Percentiles rank a stretch among this genome's conserved stretches.
Evolutionary conservation across 805 yeast genomes (phyloP).

Genomic region (Metschnikowia borealis): DNA sequence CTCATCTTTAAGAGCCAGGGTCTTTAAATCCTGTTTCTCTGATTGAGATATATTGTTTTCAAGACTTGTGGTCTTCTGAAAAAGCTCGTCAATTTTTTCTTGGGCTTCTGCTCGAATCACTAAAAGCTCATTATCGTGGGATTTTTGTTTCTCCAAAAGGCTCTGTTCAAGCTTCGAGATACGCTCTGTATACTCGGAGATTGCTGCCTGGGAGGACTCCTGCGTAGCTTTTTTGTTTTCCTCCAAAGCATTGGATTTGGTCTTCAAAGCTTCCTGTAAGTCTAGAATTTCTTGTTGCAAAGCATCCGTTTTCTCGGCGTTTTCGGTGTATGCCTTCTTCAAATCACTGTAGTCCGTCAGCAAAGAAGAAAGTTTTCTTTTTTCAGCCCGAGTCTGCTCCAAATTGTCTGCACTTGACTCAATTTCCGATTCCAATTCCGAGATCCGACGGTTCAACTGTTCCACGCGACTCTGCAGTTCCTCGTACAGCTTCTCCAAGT

Average conservation of each 20-base stretch:
- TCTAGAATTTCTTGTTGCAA: constrained; percentile 7
- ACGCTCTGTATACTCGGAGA: constrained; percentile 10
- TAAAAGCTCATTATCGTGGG: constrained; percentile 8
- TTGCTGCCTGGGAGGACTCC: constrained; percentile 49
- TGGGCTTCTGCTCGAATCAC: constrained; percentile 6
- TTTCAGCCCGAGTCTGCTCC: constrained; percentile 8
- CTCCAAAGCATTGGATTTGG: constrained; percentile 28
- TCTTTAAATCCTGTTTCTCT: neutral
- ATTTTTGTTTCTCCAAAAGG: constrained; percentile 10
- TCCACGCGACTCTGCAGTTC: constrained; percentile 2
- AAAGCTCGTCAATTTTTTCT: constrained; percentile 5
- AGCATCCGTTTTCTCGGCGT: constrained; percentile 1
- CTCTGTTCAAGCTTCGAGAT: constrained; percentile 12
- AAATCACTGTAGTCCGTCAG: constrained; percentile 6
- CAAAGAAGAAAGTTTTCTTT: constrained; percentile 4
- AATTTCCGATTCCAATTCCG: constrained; percentile 7
- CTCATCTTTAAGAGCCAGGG: neutral
- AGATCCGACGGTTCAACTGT: neutral
- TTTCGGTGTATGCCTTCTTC: constrained; percentile 5
- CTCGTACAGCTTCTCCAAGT: constrained; percentile 6
- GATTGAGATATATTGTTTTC: constrained; percentile 1
- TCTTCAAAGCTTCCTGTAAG: constrained; percentile 6
- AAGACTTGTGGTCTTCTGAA: constrained; percentile 1
- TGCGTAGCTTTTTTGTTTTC: constrained; percentile 45
- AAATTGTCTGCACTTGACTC: neutral